Evolutionary conservation across 768 basidiomycete genomes (phyloP).

Genomic region (Kwoniella europaea): DNA sequence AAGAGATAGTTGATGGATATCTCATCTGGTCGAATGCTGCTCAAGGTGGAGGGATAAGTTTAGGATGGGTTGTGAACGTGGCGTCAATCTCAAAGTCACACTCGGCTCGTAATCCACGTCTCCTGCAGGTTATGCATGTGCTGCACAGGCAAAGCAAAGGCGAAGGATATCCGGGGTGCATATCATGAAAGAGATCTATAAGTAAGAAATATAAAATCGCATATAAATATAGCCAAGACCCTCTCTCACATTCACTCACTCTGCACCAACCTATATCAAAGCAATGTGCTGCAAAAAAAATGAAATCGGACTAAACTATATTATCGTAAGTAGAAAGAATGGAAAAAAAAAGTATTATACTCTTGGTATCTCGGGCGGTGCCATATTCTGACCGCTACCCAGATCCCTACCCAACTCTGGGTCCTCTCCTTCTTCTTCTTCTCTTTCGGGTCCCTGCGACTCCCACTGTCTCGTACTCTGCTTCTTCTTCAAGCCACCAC

Average conservation of each 20-base stretch:
- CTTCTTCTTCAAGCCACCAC: constrained; percentile 25
- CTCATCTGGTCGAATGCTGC: neutral
- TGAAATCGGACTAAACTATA: neutral
- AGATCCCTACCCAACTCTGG: constrained; percentile 24
- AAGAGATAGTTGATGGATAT: neutral
- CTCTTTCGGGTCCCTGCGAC: constrained; percentile 15
- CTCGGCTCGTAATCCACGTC: too few species aligned
- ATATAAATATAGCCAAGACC: too few species aligned
- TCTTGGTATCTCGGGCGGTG: constrained; percentile 24
- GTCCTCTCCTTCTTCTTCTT: constrained; percentile 28
- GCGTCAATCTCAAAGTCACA: neutral
- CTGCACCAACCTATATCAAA: neutral
- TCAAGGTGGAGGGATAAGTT: neutral
- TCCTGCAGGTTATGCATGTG: too few species aligned
- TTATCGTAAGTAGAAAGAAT: neutral
- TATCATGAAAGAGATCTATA: neutral
- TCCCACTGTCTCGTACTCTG: constrained; percentile 23
- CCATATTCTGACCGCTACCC: constrained; percentile 15
- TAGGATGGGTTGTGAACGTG: neutral
- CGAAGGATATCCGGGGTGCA: neutral
- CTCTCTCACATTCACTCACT: too few species aligned
- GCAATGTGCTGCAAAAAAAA: neutral
- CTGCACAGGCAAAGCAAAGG: neutral
- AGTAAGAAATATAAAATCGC: neutral
- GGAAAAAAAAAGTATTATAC: constrained; percentile 11